Percentiles rank a stretch among this genome's conserved stretches.
phyloP scores from a whole-genome alignment of 2,329 filamentous ascomycete species.

The Zymoseptoria ardabiliae region DNA sequence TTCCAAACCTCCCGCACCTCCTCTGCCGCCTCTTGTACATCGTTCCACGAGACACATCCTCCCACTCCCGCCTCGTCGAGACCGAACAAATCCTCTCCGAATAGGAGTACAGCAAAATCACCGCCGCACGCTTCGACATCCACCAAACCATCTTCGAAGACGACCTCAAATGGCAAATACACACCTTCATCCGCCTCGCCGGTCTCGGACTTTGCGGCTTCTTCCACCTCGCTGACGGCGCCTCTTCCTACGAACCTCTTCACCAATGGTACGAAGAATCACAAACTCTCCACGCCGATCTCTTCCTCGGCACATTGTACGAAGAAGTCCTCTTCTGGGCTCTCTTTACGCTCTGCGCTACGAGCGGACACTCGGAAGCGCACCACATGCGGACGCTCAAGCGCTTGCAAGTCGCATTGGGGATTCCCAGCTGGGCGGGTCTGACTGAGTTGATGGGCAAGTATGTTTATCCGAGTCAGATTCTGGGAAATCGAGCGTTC shows the following conservation, averaged over 20 bases:
- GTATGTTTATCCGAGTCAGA: slow-evolving; percentile 7
- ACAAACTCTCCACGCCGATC: slow-evolving; percentile 4
- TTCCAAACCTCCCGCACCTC: slow-evolving; percentile 11
- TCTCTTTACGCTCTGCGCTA: slow-evolving; percentile 12
- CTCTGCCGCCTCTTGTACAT: slow-evolving; percentile 4
- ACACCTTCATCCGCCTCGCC: slow-evolving; percentile 13
- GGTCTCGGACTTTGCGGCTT: slow-evolving; percentile 11
- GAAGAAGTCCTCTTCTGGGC: slow-evolving; percentile 16
- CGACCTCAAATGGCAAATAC: slow-evolving; percentile 9
- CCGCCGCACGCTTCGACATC: slow-evolving; percentile 10
- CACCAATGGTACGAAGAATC: slow-evolving; percentile 10
- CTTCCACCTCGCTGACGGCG: slow-evolving; percentile 7
- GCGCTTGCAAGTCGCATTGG: slow-evolving; percentile 7
- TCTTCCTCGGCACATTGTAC: slow-evolving; percentile 14
- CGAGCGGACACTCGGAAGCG: slow-evolving; percentile 11
- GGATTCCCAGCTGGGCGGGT: slow-evolving; percentile 5
- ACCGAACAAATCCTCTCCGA: slow-evolving; percentile 7
- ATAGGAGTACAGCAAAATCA: slow-evolving; percentile 5
- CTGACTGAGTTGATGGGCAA: slow-evolving; percentile 2
- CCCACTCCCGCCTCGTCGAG: slow-evolving; percentile 3
- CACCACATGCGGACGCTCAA: slow-evolving; percentile 13
- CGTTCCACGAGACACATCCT: slow-evolving; percentile 5
- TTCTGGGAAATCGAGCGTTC: slow-evolving; percentile 9
- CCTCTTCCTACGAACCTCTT: slow-evolving; percentile 3
- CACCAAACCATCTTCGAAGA: slow-evolving; percentile 14